phyloP scores from a whole-genome alignment of 148 eudicot species.

The Rhododendron ovatum region DNA sequence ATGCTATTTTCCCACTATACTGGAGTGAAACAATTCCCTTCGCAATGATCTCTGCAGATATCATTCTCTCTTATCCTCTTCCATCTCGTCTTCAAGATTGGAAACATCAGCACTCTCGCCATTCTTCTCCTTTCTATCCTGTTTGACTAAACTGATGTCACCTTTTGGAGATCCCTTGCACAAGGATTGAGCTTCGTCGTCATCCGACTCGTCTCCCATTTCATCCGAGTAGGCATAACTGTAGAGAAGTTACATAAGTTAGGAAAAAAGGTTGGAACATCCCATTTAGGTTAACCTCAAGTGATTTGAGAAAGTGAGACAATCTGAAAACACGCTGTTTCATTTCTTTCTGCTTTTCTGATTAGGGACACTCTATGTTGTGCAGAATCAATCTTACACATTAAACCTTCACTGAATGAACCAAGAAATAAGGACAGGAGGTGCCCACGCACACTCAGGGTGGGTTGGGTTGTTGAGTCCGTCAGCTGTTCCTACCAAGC shows the following conservation, averaged over 20 bases:
- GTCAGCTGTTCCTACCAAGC: too few relatives aligned
- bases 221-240: conserved; percentile 82
- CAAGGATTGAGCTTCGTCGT: conserved; percentile 77
- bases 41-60: background rate
- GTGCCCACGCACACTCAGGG: too few relatives aligned
- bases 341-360: background rate
- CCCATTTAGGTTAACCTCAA: background rate
- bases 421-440: background rate
- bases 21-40: background rate
- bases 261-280: background rate
- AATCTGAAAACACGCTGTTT: too few relatives aligned
- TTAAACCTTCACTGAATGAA: background rate
- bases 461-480: too few relatives aligned
- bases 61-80: conserved; percentile 61
- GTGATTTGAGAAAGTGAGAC: background rate
- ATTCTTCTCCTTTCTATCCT: conserved; percentile 35
- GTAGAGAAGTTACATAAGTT: conserved; percentile 9
- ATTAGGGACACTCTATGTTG: background rate
- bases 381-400: background rate
- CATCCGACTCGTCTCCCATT: conserved; percentile 57
- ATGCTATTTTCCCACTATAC: background rate
- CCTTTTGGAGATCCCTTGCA: conserved; percentile 53
- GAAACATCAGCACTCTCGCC: conserved; percentile 26
- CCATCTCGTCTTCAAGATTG: conserved; percentile 54
- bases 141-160: conserved; percentile 67